phyloP scores from a whole-genome alignment of 2,329 filamentous ascomycete species.

The Colletotrichum lini region DNA sequence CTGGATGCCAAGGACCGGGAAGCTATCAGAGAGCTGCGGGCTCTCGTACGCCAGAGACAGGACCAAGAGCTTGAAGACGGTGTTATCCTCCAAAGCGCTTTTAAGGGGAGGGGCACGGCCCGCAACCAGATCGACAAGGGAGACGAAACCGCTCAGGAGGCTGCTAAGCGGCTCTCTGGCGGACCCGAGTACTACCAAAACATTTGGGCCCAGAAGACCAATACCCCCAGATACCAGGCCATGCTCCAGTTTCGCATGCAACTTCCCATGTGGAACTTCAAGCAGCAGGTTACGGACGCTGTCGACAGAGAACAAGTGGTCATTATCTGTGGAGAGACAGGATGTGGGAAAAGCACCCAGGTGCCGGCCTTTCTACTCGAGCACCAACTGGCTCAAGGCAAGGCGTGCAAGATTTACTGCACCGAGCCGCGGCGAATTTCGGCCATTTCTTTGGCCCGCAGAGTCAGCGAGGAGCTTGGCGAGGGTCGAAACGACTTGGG shows the following conservation, averaged over 20 bases:
- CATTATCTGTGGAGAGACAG: conserved; percentile 96
- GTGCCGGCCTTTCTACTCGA: conserved; percentile 96
- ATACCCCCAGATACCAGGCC: conserved; percentile 74
- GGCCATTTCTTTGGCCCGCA: conserved; percentile 91
- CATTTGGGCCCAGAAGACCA: conserved; percentile 73
- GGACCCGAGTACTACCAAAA: conserved; percentile 67
- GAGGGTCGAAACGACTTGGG: conserved; percentile 87
- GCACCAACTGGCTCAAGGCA: conserved; percentile 85
- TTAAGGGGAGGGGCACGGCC: conserved; percentile 71
- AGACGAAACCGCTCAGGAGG: conserved; percentile 65
- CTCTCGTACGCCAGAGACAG: conserved; percentile 77
- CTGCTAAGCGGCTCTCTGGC: conserved; percentile 54
- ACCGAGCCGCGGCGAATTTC: conserved; percentile 97
- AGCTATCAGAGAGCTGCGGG: conserved; percentile 76
- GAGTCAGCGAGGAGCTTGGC: conserved; percentile 95
- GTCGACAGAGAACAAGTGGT: conserved; percentile 87
- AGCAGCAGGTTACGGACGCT: conserved; percentile 80
- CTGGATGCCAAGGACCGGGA: conserved; percentile 79
- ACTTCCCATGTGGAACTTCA: conserved; percentile 92
- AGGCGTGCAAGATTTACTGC: conserved; percentile 91
- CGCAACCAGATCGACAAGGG: conserved; percentile 63
- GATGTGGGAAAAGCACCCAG: conserved; percentile 97
- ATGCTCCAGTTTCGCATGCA: conserved; percentile 87
- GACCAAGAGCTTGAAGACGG: conserved; percentile 81
- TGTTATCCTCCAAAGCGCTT: conserved; percentile 83